phyloP scores from a whole-genome alignment of 495 filamentous ascomycete species.

The Xylaria longipes region DNA sequence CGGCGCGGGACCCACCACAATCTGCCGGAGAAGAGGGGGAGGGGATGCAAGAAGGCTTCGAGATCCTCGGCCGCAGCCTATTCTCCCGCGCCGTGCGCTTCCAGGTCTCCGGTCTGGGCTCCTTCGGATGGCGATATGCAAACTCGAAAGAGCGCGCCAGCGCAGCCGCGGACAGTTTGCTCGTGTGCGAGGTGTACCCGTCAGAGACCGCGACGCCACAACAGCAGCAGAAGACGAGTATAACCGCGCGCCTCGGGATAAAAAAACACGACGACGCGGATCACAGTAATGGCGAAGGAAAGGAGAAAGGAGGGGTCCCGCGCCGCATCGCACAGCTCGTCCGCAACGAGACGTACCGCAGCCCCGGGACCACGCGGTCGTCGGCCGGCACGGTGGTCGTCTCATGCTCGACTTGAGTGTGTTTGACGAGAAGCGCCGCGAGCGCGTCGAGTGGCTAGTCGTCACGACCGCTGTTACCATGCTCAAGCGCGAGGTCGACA shows the following conservation, averaged over 20 bases:
- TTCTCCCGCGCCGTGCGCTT: conserved; percentile 50
- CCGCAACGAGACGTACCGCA: conserved; percentile 50
- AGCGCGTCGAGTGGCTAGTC: conserved; percentile 52
- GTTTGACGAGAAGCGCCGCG: conserved; percentile 33
- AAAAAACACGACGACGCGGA: conserved; percentile 10
- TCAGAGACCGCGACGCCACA: conserved; percentile 32
- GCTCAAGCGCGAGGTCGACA: conserved; percentile 66
- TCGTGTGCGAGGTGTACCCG: conserved; percentile 34
- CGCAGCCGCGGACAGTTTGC: conserved; percentile 37
- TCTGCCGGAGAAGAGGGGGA: not conserved
- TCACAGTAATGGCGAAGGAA: conserved; percentile 6
- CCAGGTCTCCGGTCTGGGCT: conserved; percentile 41
- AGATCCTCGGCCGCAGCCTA: conserved; percentile 42
- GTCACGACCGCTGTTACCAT: conserved; percentile 60
- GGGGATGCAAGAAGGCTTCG: conserved; percentile 42
- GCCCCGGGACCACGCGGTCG: conserved; percentile 31
- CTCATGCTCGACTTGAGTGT: conserved; percentile 48
- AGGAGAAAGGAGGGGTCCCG: conserved; percentile 25
- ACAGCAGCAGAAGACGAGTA: not conserved
- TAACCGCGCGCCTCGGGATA: conserved; percentile 26
- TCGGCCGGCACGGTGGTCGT: conserved; percentile 59
- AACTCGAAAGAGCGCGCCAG: conserved; percentile 42
- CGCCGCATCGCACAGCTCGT: conserved; percentile 53
- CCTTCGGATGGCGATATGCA: conserved; percentile 60
- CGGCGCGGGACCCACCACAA: not conserved